These are phyloP conservation scores for Capsicum pubescens DNA, from an alignment of 257 asterid species.

Conservation along the genomic window DNA sequence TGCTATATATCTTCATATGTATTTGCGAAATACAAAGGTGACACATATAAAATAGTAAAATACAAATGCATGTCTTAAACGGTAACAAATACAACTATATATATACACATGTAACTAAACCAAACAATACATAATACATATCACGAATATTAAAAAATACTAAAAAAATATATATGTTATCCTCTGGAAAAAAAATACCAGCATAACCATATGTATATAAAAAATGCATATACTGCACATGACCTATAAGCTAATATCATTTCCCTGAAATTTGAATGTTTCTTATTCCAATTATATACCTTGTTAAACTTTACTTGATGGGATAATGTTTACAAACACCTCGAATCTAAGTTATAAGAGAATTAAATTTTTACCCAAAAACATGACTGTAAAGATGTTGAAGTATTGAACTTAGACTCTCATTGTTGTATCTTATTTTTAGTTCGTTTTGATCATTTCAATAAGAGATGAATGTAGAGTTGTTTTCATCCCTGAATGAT, in stretches of 20 bases:
- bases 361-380: not conserved
- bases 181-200: no score
- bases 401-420: not conserved
- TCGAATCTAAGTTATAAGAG: not conserved
- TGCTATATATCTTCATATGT: no score
- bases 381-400: not conserved
- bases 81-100: no score
- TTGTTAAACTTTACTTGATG: not conserved
- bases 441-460: not conserved
- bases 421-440: not conserved
- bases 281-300: constrained; percentile 6
- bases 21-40: no score
- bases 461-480: constrained; percentile 3
- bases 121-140: no score
- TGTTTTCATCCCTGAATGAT: not conserved
- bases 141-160: no score
- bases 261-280: not conserved
- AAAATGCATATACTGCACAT: no score
- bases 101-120: no score
- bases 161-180: no score
- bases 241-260: not conserved
- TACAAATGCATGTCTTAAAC: no score
- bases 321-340: not conserved
- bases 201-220: no score
- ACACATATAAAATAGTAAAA: no score